Conservation (phyloP, 768 basidiomycete species). For the Cyclocybe cylindracea region DNA sequence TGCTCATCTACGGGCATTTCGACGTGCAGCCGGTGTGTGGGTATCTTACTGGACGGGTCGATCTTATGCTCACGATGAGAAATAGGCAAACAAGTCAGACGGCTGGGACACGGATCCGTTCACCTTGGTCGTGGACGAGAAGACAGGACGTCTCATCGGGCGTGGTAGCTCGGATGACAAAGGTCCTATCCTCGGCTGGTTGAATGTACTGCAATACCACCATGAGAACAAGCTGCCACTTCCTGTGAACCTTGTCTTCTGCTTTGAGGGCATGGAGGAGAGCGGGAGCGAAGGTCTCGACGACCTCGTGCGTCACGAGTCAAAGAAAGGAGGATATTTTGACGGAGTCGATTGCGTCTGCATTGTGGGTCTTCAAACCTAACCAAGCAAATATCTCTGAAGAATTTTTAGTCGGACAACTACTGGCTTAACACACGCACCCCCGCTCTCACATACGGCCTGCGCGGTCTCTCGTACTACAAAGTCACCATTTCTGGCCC, state of each 20-base stretch:
- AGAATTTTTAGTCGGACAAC: conserved; percentile 70
- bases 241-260: conserved; percentile 88
- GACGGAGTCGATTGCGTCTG: conserved; percentile 90
- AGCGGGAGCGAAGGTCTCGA: conserved; percentile 90
- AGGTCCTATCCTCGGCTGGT: conserved; percentile 86
- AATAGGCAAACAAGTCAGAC: conserved; percentile 53
- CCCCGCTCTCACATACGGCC: conserved; percentile 82
- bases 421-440: conserved; percentile 90
- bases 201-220: conserved; percentile 89
- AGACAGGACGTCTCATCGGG: conserved; percentile 68
- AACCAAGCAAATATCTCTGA: not conserved
- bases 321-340: conserved; percentile 76
- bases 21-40: conserved; percentile 83
- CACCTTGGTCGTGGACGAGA: conserved; percentile 49
- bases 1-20: conserved; percentile 92
- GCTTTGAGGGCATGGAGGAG: conserved; percentile 99
- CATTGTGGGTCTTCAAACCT: conserved; percentile 57
- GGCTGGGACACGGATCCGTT: conserved; percentile 93
- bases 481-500: conserved; percentile 83
- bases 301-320: conserved; percentile 78
- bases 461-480: conserved; percentile 89
- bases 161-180: conserved; percentile 92
- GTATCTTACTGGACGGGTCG: not conserved
- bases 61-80: not conserved
- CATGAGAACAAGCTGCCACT: conserved; percentile 62